These are phyloP conservation scores for Cytospora mali DNA, from an alignment of 2,329 filamentous ascomycete species.

Conservation along the genomic window DNA sequence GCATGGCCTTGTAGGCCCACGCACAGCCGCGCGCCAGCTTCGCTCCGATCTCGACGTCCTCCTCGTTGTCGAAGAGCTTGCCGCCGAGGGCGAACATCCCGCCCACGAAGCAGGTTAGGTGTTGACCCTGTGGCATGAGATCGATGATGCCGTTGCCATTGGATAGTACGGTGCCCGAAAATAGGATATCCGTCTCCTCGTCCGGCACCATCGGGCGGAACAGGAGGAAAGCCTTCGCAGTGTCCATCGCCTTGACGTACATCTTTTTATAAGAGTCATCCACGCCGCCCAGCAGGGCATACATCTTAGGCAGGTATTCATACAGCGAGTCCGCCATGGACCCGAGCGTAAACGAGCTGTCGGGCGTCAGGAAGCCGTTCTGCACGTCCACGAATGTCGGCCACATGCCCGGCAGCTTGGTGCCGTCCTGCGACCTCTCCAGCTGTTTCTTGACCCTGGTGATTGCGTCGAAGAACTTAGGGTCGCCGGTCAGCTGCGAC, in stretches of 20 bases:
- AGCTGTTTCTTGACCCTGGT: constrained; percentile 73
- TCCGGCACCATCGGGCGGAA: constrained; percentile 68
- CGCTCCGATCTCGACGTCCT: constrained; percentile 48
- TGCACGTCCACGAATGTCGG: constrained; percentile 65
- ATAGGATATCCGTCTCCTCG: constrained; percentile 58
- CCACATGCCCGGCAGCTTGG: constrained; percentile 73
- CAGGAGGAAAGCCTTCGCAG: constrained; percentile 63
- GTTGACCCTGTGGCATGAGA: constrained; percentile 42
- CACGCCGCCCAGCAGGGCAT: constrained; percentile 65
- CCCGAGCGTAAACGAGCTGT: constrained; percentile 47
- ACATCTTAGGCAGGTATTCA: constrained; percentile 64
- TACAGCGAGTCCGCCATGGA: constrained; percentile 55
- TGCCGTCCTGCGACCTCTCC: constrained; percentile 65
- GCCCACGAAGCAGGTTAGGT: constrained; percentile 47
- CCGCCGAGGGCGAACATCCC: constrained; percentile 48
- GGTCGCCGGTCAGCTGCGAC: constrained; percentile 70
- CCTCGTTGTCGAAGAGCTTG: constrained; percentile 39
- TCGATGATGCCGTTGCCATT: constrained; percentile 34
- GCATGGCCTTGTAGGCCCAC: constrained; percentile 55
- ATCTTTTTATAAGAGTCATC: constrained; percentile 65
- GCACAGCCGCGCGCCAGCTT: constrained; percentile 56
- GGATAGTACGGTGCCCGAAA: constrained; percentile 50
- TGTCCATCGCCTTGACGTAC: constrained; percentile 64
- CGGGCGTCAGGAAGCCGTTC: constrained; percentile 48
- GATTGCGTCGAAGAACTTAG: constrained; percentile 76